These are phyloP conservation scores for Didymella pomorum DNA, from an alignment of 2,329 filamentous ascomycete species.

Conservation along the genomic window DNA sequence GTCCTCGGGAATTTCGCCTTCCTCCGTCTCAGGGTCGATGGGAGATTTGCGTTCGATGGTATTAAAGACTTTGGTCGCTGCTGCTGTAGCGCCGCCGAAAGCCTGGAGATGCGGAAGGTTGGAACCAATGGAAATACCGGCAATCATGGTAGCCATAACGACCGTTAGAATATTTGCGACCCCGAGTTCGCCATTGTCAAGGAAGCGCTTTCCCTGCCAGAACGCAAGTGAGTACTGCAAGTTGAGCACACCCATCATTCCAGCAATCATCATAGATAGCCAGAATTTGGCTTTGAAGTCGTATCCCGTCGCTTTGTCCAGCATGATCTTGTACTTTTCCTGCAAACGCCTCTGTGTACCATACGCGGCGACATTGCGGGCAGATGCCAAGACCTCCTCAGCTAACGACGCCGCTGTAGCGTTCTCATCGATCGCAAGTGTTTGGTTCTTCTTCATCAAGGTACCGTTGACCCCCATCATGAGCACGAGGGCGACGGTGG, in stretches of 20 bases:
- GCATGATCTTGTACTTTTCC: constrained; percentile 79
- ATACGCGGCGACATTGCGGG: constrained; percentile 91
- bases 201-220: constrained; percentile 63
- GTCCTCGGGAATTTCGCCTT: constrained; percentile 75
- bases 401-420: constrained; percentile 86
- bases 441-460: constrained; percentile 82
- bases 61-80: constrained; percentile 89
- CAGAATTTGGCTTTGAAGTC: constrained; percentile 78
- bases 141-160: constrained; percentile 89
- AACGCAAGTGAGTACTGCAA: constrained; percentile 66
- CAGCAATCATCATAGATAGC: constrained; percentile 79
- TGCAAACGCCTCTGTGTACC: constrained; percentile 93
- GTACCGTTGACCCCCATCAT: constrained; percentile 77
- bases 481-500: constrained; percentile 78
- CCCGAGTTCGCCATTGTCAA: constrained; percentile 63
- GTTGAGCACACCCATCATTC: constrained; percentile 84
- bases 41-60: constrained; percentile 91
- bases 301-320: constrained; percentile 75
- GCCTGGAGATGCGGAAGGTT: constrained; percentile 78
- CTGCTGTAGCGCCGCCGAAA: constrained; percentile 82
- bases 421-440: constrained; percentile 75
- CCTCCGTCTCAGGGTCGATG: constrained; percentile 75
- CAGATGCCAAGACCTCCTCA: constrained; percentile 92
- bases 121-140: constrained; percentile 85
- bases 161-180: constrained; percentile 82